phyloP scores from a whole-genome alignment of 1,284 basidiomycete genomes.

The Ceratobasidium sp. region DNA sequence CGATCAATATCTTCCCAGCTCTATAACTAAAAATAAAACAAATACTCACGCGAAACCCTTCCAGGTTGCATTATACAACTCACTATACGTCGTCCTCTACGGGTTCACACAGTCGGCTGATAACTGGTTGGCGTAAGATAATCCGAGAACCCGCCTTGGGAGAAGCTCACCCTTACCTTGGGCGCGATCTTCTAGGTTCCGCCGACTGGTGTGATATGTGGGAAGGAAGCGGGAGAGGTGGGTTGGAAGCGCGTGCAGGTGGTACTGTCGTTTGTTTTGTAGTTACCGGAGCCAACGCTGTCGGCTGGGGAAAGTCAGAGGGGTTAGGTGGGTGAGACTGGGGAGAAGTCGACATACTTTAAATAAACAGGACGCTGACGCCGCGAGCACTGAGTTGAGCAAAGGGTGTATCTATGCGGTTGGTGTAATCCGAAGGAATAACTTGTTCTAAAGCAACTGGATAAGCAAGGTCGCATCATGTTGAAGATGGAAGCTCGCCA shows the following conservation, averaged over 20 bases:
- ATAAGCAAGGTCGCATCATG: too few relatives aligned
- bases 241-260: neutral
- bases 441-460: conserved; percentile 24
- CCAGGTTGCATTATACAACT: conserved; percentile 50
- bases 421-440: conserved; percentile 48
- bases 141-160: conserved; percentile 75
- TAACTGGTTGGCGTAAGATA: conserved; percentile 71
- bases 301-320: conserved; percentile 42
- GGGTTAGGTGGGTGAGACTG: neutral
- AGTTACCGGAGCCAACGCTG: conserved; percentile 71
- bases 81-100: conserved; percentile 57
- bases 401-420: conserved; percentile 47
- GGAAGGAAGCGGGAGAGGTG: conserved; percentile 57
- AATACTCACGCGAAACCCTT: conserved; percentile 65
- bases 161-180: conserved; percentile 70
- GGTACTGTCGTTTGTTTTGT: conserved; percentile 62
- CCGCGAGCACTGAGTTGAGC: conserved; percentile 49
- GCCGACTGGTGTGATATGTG: conserved; percentile 69
- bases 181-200: conserved; percentile 60
- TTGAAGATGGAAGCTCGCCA: conserved; percentile 15
- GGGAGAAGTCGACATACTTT: conserved; percentile 18
- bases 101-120: conserved; percentile 61
- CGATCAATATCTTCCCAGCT: too few relatives aligned
- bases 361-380: conserved; percentile 48
- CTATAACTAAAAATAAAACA: too few relatives aligned